Conservation (phyloP, 1,139 yeast genomes). For the Hemisphaericaspora xylofermentans region DNA sequence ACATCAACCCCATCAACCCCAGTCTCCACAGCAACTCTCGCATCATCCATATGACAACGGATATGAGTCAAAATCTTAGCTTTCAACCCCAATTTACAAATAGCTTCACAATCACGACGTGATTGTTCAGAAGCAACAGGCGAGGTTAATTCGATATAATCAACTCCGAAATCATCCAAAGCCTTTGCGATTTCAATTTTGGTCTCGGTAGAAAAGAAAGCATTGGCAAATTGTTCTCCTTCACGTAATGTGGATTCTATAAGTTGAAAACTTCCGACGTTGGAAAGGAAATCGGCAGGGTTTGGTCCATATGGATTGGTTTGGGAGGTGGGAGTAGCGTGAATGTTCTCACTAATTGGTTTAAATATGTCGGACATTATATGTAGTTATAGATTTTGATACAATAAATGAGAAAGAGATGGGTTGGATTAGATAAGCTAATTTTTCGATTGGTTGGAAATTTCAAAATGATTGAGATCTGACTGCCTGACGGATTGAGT, state of each 20-base stretch:
- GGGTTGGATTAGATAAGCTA: neutral
- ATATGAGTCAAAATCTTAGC: slow-evolving; percentile 59
- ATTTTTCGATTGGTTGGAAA: slow-evolving; percentile 2
- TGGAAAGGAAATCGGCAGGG: slow-evolving; percentile 57
- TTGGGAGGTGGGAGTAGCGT: slow-evolving; percentile 1
- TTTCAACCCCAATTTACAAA: slow-evolving; percentile 53
- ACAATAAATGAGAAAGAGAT: neutral
- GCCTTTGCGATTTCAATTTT: slow-evolving; percentile 59
- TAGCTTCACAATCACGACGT: slow-evolving; percentile 55
- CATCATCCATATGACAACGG: slow-evolving; percentile 62
- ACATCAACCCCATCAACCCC: slow-evolving; percentile 64
- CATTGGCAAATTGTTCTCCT: slow-evolving; percentile 62
- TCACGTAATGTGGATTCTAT: slow-evolving; percentile 59
- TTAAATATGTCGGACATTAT: slow-evolving; percentile 4
- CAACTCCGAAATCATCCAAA: slow-evolving; percentile 59
- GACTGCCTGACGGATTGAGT: neutral
- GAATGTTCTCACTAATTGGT: slow-evolving; percentile 4
- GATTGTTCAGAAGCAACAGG: slow-evolving; percentile 61
- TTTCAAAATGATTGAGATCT: neutral
- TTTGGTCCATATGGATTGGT: slow-evolving; percentile 57
- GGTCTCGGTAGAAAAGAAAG: slow-evolving; percentile 54
- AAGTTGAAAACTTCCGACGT: slow-evolving; percentile 51
- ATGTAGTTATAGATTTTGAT: neutral
- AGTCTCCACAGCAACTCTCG: slow-evolving; percentile 56
- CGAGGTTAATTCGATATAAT: slow-evolving; percentile 57